Conservation (phyloP, 2,329 filamentous ascomycete species). For the Tolypocladium guangdongense region DNA sequence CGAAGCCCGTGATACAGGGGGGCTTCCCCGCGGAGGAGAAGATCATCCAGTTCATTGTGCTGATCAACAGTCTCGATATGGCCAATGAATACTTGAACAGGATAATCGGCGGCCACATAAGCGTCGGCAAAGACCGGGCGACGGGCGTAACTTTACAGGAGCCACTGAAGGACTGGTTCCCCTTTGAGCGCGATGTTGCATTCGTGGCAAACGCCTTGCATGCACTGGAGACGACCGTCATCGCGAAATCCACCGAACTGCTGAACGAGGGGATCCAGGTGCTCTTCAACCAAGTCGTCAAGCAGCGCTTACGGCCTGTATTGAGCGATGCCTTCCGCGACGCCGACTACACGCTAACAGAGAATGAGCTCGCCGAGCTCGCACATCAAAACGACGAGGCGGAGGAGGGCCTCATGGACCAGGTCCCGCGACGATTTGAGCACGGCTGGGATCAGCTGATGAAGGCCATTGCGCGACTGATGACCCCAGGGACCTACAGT, state of each 20-base stretch:
- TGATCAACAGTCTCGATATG: conserved; percentile 93
- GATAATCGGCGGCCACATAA: conserved; percentile 63
- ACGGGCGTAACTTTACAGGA: conserved; percentile 26
- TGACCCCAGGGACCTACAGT: conserved; percentile 68
- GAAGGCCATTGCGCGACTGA: conserved; percentile 70
- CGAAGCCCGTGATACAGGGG: conserved; percentile 66
- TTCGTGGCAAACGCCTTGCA: conserved; percentile 60
- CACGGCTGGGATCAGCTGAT: conserved; percentile 78
- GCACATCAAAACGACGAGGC: conserved; percentile 42
- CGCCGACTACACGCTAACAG: conserved; percentile 66
- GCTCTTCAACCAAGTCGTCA: conserved; percentile 78
- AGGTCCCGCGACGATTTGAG: conserved; percentile 71
- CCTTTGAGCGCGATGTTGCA: conserved; percentile 63
- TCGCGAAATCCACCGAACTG: conserved; percentile 68
- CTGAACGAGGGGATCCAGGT: conserved; percentile 76
- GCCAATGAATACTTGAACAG: conserved; percentile 83
- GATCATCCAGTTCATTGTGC: conserved; percentile 78
- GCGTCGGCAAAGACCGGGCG: conserved; percentile 25
- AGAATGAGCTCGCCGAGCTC: conserved; percentile 48
- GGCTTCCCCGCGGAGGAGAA: conserved; percentile 78
- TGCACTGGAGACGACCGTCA: conserved; percentile 60
- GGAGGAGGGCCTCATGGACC: conserved; percentile 46
- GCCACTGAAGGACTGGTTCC: conserved; percentile 57
- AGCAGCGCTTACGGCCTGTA: conserved; percentile 72
- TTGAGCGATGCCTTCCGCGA: conserved; percentile 86